Conservation (phyloP, 306 rosid species). For the Vachellia collinsii region DNA sequence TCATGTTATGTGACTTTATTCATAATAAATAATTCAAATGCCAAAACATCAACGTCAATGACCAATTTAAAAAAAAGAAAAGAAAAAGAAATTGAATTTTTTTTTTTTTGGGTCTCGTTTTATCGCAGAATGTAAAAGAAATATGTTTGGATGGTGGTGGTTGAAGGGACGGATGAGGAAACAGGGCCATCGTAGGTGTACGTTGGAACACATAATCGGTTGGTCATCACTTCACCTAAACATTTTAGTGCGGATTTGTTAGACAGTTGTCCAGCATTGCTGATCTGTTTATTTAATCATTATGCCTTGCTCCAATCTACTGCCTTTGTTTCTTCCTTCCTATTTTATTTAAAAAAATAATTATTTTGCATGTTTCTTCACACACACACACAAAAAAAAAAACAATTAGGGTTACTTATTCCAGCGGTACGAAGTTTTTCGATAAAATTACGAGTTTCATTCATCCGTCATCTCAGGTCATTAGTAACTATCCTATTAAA, state of each 20-base stretch:
- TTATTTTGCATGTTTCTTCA: too few species aligned
- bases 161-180: not conserved
- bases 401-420: too few species aligned
- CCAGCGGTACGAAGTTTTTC: too few species aligned
- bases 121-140: not conserved
- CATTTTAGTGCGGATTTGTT: not conserved
- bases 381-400: too few species aligned
- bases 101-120: not conserved
- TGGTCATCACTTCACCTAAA: slow-evolving; percentile 6
- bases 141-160: not conserved
- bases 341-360: too few species aligned
- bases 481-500: too few species aligned
- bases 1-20: not conserved
- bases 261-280: slow-evolving; percentile 12
- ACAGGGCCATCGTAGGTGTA: not conserved
- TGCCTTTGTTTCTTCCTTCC: too few species aligned
- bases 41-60: not conserved
- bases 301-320: too few species aligned
- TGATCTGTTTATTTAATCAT: too few species aligned
- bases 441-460: too few species aligned
- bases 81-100: not conserved
- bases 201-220: not conserved
- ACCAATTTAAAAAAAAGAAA: not conserved
- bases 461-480: too few species aligned
- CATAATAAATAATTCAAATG: not conserved